Conservation (phyloP, 495 filamentous ascomycete genomes). For the Tuber magnatum region DNA sequence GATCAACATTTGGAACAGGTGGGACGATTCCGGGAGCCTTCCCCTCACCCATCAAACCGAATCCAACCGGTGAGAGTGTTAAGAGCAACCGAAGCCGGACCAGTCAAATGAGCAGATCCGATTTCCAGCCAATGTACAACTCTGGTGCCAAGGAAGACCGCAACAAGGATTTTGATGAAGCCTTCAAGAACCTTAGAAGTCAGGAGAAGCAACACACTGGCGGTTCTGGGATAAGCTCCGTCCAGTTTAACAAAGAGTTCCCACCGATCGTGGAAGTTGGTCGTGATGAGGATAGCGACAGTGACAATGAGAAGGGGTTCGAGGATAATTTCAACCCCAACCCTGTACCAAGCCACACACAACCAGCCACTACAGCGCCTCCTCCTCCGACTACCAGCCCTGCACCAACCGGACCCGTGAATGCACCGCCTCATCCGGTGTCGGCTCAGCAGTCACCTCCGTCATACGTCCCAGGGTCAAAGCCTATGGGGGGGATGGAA, state of each 20-base stretch:
- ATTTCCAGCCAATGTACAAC: constrained; percentile 25
- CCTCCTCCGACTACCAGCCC: constrained; percentile 39
- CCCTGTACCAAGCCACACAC: constrained; percentile 47
- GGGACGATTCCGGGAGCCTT: constrained; percentile 42
- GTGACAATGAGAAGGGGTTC: constrained; percentile 75
- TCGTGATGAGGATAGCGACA: constrained; percentile 71
- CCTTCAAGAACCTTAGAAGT: constrained; percentile 53
- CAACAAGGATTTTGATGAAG: constrained; percentile 71
- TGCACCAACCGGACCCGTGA: constrained; percentile 23
- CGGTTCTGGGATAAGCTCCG: constrained; percentile 41
- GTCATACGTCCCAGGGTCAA: constrained; percentile 50
- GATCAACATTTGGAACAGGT: constrained; percentile 11
- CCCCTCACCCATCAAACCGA: constrained; percentile 50
- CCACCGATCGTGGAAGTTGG: constrained; percentile 85
- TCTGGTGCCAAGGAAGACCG: constrained; percentile 45
- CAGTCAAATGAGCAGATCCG: constrained; percentile 43
- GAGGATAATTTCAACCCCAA: constrained; percentile 85
- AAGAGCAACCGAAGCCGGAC: constrained; percentile 40
- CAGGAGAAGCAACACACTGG: constrained; percentile 44
- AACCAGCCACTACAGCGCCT: constrained; percentile 16
- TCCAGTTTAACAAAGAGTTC: constrained; percentile 65
- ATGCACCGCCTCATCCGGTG: constrained; percentile 46
- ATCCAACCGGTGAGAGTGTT: constrained; percentile 49
- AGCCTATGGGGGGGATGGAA: constrained; percentile 9
- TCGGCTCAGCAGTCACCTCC: constrained; percentile 60